phyloP scores from a whole-genome alignment of 1,284 basidiomycete species.

The Agroathelia rolfsii region DNA sequence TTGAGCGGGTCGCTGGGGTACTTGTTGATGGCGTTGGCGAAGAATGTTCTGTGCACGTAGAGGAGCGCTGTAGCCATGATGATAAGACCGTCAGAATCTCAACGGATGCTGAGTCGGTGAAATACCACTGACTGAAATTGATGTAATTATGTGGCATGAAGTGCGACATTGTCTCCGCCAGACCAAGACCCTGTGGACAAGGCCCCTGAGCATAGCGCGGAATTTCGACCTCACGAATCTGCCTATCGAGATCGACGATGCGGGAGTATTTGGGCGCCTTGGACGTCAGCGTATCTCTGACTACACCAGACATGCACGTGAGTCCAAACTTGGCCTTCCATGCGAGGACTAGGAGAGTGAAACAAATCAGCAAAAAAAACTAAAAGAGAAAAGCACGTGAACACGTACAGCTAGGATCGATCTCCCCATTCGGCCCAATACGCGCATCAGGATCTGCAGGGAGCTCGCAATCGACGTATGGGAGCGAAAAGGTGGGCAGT shows the following conservation, averaged over 20 bases:
- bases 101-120: not conserved
- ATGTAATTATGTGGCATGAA: slow-evolving; percentile 62
- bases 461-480: slow-evolving; percentile 57
- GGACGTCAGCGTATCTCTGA: slow-evolving; percentile 53
- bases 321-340: slow-evolving; percentile 68
- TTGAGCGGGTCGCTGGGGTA: slow-evolving; percentile 50
- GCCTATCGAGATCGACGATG: slow-evolving; percentile 53
- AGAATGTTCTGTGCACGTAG: slow-evolving; percentile 61
- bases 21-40: slow-evolving; percentile 51
- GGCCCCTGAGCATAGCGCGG: slow-evolving; percentile 40
- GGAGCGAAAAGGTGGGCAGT: slow-evolving; percentile 52
- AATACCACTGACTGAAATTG: slow-evolving; percentile 39
- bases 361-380: slow-evolving; percentile 1
- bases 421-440: slow-evolving; percentile 39
- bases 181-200: slow-evolving; percentile 29
- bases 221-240: slow-evolving; percentile 51
- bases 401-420: slow-evolving; percentile 45
- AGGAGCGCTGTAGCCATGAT: slow-evolving; percentile 35
- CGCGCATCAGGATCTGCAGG: slow-evolving; percentile 45
- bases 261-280: slow-evolving; percentile 55
- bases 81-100: slow-evolving; percentile 1
- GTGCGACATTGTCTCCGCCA: slow-evolving; percentile 47
- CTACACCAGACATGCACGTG: slow-evolving; percentile 55
- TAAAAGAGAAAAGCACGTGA: slow-evolving; percentile 7
- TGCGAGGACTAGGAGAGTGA: slow-evolving; percentile 37